Evolutionary conservation across 108 stramenopile species (phyloP), one percentile per base, ranked within the genome.

Genomic region (Nitzschia putrida): DNA sequence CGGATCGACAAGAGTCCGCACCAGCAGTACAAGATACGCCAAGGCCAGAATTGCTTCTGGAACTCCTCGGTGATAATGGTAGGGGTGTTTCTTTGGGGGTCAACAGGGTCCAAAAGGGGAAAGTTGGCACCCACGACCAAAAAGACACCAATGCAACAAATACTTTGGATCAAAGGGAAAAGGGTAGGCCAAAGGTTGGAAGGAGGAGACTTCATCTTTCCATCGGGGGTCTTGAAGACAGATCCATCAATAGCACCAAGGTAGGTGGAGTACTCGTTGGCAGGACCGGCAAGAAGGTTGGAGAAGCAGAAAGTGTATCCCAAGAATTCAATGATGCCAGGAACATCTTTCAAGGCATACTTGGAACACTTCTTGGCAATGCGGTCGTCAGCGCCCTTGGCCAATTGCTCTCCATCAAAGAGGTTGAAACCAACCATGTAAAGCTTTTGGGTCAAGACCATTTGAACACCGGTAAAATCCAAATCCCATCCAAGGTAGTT

Each of bases 251-350:
- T 88, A 18, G 85, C 86, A 55, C 83, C 55, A 7, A 69, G 70
- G 66, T 97, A 97, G 24, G 69, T 83, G 10, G 77, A 76, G 77
- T 87, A 97, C 68, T 97, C 96, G 44, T 78, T 88, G 13, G 91
- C 91, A 64, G 94, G 94, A 20, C 96, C 96, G n/a, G 96, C 94
- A 26, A 98, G 76, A 56, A 97, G 73, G 61, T 86, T 90, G 40
- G 96, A 84, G 70, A 98, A 98, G 86, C 95, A 94, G 74, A 95
- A 98, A 10, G 91, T 91, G 84, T 96, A 98, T 29, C 97, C 97
- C 50, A 96, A 73, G 80, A 88, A 98, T 77, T 98, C 97, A 44
- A 98, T 61, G 26, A 93, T 61, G 41, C 84, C 79, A 53, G 97
- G 97, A 34, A 92, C 52, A 66, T 88, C 70, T 37, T 80, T 64